Evolutionary conservation across 257 asterid genomes (phyloP), one percentile per base, ranked within the genome.

Genomic region (Knoxia roxburghii): DNA sequence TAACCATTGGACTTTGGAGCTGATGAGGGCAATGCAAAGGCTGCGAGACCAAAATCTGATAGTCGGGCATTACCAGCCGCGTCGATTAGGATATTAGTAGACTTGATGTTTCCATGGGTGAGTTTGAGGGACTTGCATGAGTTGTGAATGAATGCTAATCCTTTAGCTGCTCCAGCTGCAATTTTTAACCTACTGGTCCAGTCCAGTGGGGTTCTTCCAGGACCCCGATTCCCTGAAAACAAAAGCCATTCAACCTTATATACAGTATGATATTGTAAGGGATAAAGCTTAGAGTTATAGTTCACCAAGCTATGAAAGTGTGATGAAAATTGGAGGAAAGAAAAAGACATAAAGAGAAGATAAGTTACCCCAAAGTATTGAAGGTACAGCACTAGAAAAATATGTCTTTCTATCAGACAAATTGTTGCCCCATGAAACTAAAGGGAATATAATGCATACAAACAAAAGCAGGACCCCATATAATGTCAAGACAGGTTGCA

Each of bases 181-280:
- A 90, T 81, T 78, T 80, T 90, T 45, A 93, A 48, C 61, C 99
- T 71, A 1, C 89, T 83, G 69, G 91, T 87, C 99, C 99, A 93
- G 85, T 93, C 97, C 60, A 93, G 64, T 12, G 97, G 99, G 35
- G 96, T 86, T 77, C 99, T 75, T 39, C 99, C 99, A 0, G 99
- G 96, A 13, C 99, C 99, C 76, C 99, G 74, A 43, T 88, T 93
- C 53, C 99, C 99, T 93, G 80, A 59, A 40, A 61, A 27, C 77
- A 55, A 26, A 59, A 43, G 26, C 35, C 26, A 46, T 29, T 11
- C 23, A 24, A 24, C n/a, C 53, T 4, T 17, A 48, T 12, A 45
- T 33, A 48, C 29, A 23, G 2, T 3, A 14, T 5, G 37, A 14
- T 4, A 11, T 10, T 68, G 11, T 27, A 41, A 3, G 43, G 33